These are phyloP conservation scores for Ophiocordyceps polyrhachis-furcata DNA, from an alignment of 2,329 filamentous ascomycete species.

Conservation along the genomic window DNA sequence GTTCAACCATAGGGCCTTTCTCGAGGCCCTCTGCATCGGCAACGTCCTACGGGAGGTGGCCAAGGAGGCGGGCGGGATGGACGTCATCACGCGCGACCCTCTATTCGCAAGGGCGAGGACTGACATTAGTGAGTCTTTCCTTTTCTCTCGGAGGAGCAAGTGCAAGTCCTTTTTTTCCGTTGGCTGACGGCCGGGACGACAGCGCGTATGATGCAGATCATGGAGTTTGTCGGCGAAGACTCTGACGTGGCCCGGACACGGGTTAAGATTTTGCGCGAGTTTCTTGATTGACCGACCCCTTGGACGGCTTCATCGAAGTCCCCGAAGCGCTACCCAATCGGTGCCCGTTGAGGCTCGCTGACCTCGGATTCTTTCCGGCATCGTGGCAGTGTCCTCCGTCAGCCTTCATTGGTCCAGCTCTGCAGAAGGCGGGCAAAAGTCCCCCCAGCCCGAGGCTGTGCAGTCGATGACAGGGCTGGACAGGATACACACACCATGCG, in stretches of 20 bases:
- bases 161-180: too few relatives aligned
- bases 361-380: not conserved
- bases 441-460: not conserved
- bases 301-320: not conserved
- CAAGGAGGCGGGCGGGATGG: slow-evolving; percentile 25
- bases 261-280: slow-evolving; percentile 38
- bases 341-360: not conserved
- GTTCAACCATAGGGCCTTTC: slow-evolving; percentile 62
- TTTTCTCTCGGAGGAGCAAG: too few relatives aligned
- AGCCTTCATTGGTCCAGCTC: not conserved
- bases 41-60: slow-evolving; percentile 35
- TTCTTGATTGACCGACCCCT: slow-evolving; percentile 14
- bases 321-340: not conserved
- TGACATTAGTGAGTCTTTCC: slow-evolving; percentile 35
- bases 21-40: slow-evolving; percentile 54
- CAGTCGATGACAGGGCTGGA: not conserved
- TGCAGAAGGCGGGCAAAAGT: not conserved
- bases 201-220: slow-evolving; percentile 46
- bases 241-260: slow-evolving; percentile 40
- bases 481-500: not conserved
- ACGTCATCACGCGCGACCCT: slow-evolving; percentile 31
- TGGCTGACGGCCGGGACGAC: not conserved
- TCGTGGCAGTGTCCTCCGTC: not conserved
- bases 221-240: slow-evolving; percentile 39
- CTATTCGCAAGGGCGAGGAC: slow-evolving; percentile 38